These are phyloP conservation scores for Acanthamoeba sp. DNA, from an alignment of 208 protist genomes.

Conservation along the genomic window DNA sequence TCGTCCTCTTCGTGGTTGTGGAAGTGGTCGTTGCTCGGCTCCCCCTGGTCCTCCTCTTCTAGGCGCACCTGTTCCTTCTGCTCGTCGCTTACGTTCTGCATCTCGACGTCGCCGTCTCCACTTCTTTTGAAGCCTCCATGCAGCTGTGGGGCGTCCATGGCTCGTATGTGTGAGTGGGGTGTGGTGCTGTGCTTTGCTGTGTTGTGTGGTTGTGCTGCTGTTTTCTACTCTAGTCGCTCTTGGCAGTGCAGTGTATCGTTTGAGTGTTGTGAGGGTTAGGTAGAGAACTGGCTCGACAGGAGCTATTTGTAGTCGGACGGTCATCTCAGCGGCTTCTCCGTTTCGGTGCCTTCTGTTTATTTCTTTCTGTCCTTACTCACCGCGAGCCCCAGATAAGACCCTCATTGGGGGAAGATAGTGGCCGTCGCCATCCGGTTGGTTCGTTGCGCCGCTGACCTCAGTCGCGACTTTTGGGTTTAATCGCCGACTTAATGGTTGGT, in stretches of 20 bases:
- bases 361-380: no score
- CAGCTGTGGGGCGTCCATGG: not conserved
- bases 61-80: slow-evolving; percentile 8
- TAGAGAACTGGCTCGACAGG: no score
- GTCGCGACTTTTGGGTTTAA: no score
- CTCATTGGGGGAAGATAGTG: no score
- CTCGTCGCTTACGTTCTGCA: not conserved
- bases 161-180: not conserved
- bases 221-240: not conserved
- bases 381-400: no score
- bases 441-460: no score
- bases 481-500: no score
- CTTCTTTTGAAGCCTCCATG: not conserved
- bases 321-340: not conserved
- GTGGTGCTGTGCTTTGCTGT: not conserved
- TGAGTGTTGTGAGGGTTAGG: no score
- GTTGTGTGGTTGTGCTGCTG: no score
- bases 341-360: not conserved
- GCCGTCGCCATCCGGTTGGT: no score
- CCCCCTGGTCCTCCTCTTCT: not conserved
- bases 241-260: no score
- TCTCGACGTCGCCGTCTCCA: not conserved
- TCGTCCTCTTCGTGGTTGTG: not conserved
- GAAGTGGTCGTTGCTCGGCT: not conserved
- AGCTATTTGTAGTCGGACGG: not conserved